Evolutionary conservation across 768 basidiomycete genomes (phyloP).

Genomic region (Mycena chlorophos): DNA sequence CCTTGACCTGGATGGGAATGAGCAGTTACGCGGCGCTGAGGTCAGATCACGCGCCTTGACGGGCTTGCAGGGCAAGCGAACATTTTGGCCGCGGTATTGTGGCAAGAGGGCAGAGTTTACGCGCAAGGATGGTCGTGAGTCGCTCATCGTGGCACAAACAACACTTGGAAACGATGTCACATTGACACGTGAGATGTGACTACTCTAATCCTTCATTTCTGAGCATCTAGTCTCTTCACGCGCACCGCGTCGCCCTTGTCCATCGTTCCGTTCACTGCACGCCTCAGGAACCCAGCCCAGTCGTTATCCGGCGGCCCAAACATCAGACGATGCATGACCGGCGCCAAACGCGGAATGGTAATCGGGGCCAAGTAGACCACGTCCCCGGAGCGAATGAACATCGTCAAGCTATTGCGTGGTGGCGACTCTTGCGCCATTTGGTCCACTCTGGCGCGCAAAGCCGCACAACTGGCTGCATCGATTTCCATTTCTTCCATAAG

Average conservation of each 20-base stretch:
- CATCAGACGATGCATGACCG: not conserved
- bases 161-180: too few relatives aligned
- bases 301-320: conserved; percentile 14
- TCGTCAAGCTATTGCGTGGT: conserved; percentile 7
- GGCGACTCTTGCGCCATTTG: not conserved
- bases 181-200: too few relatives aligned
- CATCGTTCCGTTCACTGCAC: conserved; percentile 12
- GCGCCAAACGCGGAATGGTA: not conserved
- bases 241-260: not conserved
- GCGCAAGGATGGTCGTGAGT: conserved; percentile 42
- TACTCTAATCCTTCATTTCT: conserved; percentile 4
- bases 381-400: conserved; percentile 5
- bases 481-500: conserved; percentile 2
- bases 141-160: conserved; percentile 11
- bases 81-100: conserved; percentile 51
- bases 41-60: conserved; percentile 43
- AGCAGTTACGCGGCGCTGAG: conserved; percentile 1
- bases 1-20: conserved; percentile 35
- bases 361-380: conserved; percentile 16
- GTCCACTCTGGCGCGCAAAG: not conserved
- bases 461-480: not conserved
- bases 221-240: conserved; percentile 1
- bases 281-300: conserved; percentile 12
- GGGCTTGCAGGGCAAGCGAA: conserved; percentile 63
- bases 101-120: conserved; percentile 63